phyloP scores from a whole-genome alignment of 495 filamentous ascomycete genomes.

The Lindgomyces ingoldianus region DNA sequence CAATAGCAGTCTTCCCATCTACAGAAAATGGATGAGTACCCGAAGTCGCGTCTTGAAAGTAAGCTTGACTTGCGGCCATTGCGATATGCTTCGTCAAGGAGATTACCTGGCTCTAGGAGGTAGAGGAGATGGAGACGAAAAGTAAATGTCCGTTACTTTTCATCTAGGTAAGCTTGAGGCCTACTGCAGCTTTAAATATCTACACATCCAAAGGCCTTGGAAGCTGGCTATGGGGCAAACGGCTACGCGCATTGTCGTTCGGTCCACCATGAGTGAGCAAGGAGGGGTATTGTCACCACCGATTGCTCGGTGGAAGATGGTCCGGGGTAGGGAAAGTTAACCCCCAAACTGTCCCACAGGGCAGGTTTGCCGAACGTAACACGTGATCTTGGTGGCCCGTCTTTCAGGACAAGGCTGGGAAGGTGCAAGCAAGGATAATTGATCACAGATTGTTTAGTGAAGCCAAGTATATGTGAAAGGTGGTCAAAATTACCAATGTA shows the following conservation, averaged over 20 bases:
- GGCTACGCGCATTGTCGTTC: not conserved
- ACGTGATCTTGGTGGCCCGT: no score
- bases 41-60: not conserved
- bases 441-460: not conserved
- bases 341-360: not conserved
- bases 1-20: constrained; percentile 64
- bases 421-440: no score
- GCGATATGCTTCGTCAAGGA: constrained; percentile 3
- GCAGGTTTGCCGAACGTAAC: constrained; percentile 12
- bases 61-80: not conserved
- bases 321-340: no score
- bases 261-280: constrained; percentile 2
- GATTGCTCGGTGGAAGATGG: not conserved
- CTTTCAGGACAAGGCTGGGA: no score
- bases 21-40: constrained; percentile 26
- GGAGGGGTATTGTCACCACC: not conserved
- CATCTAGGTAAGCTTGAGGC: not conserved
- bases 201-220: not conserved
- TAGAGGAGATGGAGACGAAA: not conserved
- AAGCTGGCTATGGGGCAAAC: not conserved
- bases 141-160: no score
- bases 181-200: not conserved
- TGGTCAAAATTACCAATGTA: not conserved
- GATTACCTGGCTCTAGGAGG: not conserved
- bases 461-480: no score